Evolutionary conservation across 2,329 filamentous ascomycete species (phyloP), one percentile per base, ranked within the genome.

Genomic region (Pseudonectria foliicola): DNA sequence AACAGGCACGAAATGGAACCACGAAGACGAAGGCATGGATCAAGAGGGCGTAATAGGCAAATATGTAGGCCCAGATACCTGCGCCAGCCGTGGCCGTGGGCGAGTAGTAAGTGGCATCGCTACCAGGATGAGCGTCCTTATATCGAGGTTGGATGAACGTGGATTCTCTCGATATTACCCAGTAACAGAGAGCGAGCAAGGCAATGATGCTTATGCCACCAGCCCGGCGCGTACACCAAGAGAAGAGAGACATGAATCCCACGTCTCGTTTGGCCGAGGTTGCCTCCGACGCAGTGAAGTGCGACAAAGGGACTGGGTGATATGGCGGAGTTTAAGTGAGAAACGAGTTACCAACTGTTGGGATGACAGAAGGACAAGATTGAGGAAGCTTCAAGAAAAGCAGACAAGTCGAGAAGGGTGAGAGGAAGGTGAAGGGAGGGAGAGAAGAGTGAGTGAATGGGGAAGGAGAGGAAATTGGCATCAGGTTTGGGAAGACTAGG

Each of bases 1-100:
- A 81, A 57, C 71, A 76, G 15, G 77, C 73, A 39, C 79, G 71
- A 6, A 80, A 50, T 14, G 78, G 76, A 46, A 85, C 84, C 23
- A 70, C 55, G 43, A 75, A 73, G 48, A 82, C 77, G 35, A 82
- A 63, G 35, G 77, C 38, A 55, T 85, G 81, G 37, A 84, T 71
- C 24, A 81, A 54, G 13, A 84, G 62, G 34, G 73, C 77, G 58
- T 84, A 85, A 50, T 75, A 77, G 32, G 77, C 69, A 49, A 80
- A 82, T 21, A 75, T 23, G 31, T 66, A 55, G 11, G 72, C 73
- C 64, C 63, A 74, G 31, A 67, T 50, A 23, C 72, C 70, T 26
- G 62, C 67, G 18, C 70, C 68, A 25, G 60, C 49, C 2, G 46
- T 44, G 4, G 55, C 44, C 3, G 52, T 45, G 11, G 57, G 53